phyloP scores from a whole-genome alignment of 208 protist genomes.

The Crithidia brevicula region DNA sequence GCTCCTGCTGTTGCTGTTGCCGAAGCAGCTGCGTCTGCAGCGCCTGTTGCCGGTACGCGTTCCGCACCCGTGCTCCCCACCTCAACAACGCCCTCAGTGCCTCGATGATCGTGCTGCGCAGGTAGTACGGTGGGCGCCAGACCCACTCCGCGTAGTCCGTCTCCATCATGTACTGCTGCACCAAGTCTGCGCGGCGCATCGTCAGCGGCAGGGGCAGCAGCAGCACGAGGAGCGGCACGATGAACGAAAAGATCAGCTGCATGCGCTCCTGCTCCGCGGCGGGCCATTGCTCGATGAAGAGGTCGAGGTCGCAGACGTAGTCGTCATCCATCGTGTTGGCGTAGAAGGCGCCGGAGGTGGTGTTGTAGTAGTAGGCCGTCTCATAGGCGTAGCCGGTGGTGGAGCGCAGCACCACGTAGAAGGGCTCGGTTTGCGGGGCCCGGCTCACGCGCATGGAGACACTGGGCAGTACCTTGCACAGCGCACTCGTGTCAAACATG shows the following conservation, averaged over 20 bases:
- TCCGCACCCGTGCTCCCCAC: slow-evolving; percentile 18
- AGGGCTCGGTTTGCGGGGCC: slow-evolving; percentile 19
- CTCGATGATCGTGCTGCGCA: slow-evolving; percentile 36
- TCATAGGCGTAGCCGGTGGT: slow-evolving; percentile 7
- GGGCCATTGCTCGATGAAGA: slow-evolving; percentile 44
- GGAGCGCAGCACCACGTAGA: slow-evolving; percentile 48
- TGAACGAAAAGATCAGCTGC: slow-evolving; percentile 54
- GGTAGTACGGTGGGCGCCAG: slow-evolving; percentile 44
- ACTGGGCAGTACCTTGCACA: slow-evolving; percentile 65
- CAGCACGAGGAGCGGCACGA: slow-evolving; percentile 58
- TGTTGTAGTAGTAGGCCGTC: slow-evolving; percentile 15
- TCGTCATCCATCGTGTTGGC: slow-evolving; percentile 6
- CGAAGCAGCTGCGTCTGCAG: slow-evolving; percentile 21
- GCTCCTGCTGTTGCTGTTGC: slow-evolving; percentile 32
- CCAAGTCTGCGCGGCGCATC: slow-evolving; percentile 43
- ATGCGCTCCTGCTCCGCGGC: slow-evolving; percentile 14
- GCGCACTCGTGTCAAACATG: slow-evolving; percentile 63
- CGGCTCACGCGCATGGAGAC: slow-evolving; percentile 53
- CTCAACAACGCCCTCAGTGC: slow-evolving; percentile 11
- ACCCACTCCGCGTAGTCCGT: slow-evolving; percentile 61
- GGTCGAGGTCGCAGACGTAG: slow-evolving; percentile 40
- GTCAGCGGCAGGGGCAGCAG: slow-evolving; percentile 57
- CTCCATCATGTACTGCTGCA: slow-evolving; percentile 53
- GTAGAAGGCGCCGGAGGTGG: slow-evolving; percentile 2
- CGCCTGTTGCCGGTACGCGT: slow-evolving; percentile 21